A percentile compares a stretch with the other conserved stretches of the same genome.
phyloP scores from a whole-genome alignment of 768 basidiomycete species.

The Lyophyllum shimeji region DNA sequence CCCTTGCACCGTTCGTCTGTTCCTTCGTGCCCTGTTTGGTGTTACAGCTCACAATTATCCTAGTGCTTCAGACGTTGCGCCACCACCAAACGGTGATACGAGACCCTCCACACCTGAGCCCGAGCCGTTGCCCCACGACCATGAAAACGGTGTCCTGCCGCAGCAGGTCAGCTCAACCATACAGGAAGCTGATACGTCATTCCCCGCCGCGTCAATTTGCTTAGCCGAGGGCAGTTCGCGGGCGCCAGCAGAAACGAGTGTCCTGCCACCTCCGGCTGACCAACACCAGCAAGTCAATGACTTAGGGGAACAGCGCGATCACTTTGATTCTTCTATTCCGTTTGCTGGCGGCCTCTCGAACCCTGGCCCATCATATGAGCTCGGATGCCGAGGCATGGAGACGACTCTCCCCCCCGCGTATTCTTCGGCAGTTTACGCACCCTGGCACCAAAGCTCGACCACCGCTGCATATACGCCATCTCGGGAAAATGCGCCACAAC shows the following conservation, averaged over 20 bases:
- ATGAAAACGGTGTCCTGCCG: not conserved
- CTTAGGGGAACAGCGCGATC: too few species aligned
- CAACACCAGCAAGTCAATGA: not conserved
- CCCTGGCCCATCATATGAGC: too few species aligned
- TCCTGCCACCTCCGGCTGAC: not conserved
- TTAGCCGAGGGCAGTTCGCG: not conserved
- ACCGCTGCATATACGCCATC: not conserved
- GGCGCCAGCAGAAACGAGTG: not conserved
- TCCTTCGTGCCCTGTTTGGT: too few species aligned
- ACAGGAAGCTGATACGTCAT: not conserved
- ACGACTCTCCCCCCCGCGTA: not conserved
- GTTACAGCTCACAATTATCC: not conserved
- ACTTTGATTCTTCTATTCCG: not conserved
- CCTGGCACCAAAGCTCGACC: not conserved
- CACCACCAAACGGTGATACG: not conserved
- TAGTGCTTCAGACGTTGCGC: not conserved
- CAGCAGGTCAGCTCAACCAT: not conserved
- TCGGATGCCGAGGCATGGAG: not conserved
- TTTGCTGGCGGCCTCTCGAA: not conserved
- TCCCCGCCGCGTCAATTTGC: not conserved
- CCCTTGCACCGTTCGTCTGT: too few species aligned
- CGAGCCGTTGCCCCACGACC: not conserved
- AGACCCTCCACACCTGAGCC: not conserved
- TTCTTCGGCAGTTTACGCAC: not conserved
- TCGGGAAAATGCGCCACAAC: not conserved